Percentiles rank a stretch among this genome's conserved stretches.
phyloP scores from a whole-genome alignment of 1,284 basidiomycete genomes.

The Cryptococcus floricola region DNA sequence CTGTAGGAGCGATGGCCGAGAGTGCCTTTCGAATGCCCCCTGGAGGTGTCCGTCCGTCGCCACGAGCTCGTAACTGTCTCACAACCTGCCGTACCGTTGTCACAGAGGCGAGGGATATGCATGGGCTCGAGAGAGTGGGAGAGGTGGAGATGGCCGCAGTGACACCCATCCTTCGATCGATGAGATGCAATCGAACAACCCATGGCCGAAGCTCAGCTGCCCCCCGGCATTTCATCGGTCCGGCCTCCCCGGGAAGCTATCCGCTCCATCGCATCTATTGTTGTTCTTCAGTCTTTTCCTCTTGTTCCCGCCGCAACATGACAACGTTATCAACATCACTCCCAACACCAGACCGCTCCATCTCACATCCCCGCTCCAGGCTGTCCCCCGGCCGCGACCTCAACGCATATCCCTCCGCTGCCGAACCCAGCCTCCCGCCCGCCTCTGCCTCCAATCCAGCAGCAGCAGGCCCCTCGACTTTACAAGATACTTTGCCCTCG shows the following conservation, averaged over 20 bases:
- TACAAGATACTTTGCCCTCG: conserved; percentile 12
- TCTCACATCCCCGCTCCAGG: conserved; percentile 28
- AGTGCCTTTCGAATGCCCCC: no score
- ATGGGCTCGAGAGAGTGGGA: background rate
- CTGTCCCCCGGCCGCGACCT: conserved; percentile 32
- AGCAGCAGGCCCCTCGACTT: conserved; percentile 1
- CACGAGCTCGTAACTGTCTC: no score
- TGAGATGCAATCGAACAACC: no score
- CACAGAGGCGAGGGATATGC: no score
- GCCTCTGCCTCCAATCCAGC: background rate
- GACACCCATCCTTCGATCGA: background rate
- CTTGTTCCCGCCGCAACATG: background rate
- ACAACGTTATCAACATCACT: background rate
- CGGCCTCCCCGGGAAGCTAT: background rate
- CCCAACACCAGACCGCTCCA: background rate
- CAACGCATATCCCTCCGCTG: background rate
- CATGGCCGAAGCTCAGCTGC: no score
- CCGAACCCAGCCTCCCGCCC: background rate
- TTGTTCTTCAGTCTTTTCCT: no score
- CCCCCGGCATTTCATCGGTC: background rate
- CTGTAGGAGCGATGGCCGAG: no score
- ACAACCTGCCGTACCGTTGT: no score
- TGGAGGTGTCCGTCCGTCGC: no score
- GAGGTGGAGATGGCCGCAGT: background rate
- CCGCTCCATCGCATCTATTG: no score